Conservation (phyloP, 306 rosid genomes). For the Prunus kanzakura region DNA sequence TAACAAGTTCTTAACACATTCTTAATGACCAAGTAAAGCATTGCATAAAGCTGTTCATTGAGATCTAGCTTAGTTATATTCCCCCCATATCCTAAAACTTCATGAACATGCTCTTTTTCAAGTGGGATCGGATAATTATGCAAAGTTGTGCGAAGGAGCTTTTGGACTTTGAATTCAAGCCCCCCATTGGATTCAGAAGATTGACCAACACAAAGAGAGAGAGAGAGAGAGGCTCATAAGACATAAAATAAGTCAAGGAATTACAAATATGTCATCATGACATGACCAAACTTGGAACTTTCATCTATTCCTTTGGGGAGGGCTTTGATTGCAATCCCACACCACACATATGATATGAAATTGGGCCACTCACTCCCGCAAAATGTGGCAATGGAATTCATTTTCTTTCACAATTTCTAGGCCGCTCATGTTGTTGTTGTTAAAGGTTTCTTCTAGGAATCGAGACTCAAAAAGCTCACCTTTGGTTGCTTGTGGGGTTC, state of each 20-base stretch:
- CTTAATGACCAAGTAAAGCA: conserved; percentile 15
- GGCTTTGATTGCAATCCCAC: background rate
- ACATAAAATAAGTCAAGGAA: conserved; percentile 25
- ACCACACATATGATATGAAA: background rate
- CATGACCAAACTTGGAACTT: background rate
- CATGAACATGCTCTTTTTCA: conserved; percentile 13
- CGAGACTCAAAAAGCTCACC: conserved; percentile 28
- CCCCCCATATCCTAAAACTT: conserved; percentile 2
- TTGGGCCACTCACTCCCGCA: conserved; percentile 9
- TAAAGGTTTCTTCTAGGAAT: conserved; percentile 29
- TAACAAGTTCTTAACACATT: background rate
- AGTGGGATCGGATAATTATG: conserved; percentile 36
- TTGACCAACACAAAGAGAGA: conserved; percentile 19
- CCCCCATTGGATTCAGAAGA: conserved; percentile 22
- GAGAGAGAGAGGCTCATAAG: conserved; percentile 21
- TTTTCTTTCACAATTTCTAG: conserved; percentile 17
- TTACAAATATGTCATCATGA: conserved; percentile 32
- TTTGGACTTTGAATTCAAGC: conserved; percentile 41
- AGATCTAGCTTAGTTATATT: background rate
- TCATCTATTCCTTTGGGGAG: background rate
- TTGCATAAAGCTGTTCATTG: background rate
- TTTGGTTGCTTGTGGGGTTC: conserved; percentile 36
- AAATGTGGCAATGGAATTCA: conserved; percentile 17
- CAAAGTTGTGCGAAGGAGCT: conserved; percentile 16
- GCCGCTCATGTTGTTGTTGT: conserved; percentile 11